Evolutionary conservation across 331 rosid species (phyloP), one percentile per base, ranked within the genome.

Genomic region (Dryas integrifolia): DNA sequence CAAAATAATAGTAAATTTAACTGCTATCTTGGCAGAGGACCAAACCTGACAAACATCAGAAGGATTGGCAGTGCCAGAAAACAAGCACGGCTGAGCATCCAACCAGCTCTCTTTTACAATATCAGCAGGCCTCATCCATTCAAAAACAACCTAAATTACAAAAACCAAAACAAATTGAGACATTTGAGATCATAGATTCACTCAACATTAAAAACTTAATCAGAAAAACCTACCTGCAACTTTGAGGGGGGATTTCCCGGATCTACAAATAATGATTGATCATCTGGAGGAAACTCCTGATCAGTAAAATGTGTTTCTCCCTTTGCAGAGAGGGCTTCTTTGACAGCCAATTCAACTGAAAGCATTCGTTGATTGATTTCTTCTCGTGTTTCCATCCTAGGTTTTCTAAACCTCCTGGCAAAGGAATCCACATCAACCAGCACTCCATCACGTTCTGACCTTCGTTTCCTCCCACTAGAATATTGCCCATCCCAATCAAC

Each of bases 401-500:
- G 96, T 81, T 86, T 95, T 77, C 99, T 83, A 82, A 81, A 95
- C 72, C 85, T 91, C 84, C 97, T 87, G 40, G 99, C 84, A 83
- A 92, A 89, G 57, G 99, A 95, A 82, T 89, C 99, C 76, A 92
- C 70, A 70, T 95, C 98, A 76, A 95, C 83, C 72, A 90, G 85
- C 69, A 89, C 79, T 38, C 90, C 89, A 65, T 95, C 99, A 67
- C 99, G 99, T 21, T 92, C 99, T 40, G 90, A 83, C 86, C 99
- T 86, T 62, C 96, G 83, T 80, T 87, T 95, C 86, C 99, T 88
- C 79, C 99, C 99, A 87, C 99, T 95, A 58, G 99, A 95, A 74
- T 95, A 94, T 65, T 95, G 99, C 52, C 97, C 99, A 82, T 95
- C 99, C 98, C 96, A 95, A 82, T 95, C 99, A 47, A 95, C 96